phyloP scores from a whole-genome alignment of 139 green algal genomes.

The Coccomyxa sp. region DNA sequence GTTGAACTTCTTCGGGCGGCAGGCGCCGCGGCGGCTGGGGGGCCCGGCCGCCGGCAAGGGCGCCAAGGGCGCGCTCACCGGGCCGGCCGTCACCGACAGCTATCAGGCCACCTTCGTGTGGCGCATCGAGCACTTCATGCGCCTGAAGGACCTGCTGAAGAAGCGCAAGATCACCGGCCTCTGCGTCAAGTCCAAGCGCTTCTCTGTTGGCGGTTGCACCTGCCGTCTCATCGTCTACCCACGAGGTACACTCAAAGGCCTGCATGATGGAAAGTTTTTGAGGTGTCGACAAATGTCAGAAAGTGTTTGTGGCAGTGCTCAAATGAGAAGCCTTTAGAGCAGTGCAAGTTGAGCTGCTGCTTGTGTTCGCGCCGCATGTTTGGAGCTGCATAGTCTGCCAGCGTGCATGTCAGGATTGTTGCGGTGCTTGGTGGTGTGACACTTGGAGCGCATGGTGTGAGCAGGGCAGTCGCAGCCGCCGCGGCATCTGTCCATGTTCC shows the following conservation, averaged over 20 bases:
- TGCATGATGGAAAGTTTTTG: background rate
- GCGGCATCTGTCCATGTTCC: constrained; percentile 66
- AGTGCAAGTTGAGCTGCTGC: background rate
- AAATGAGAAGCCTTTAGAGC: too few species aligned
- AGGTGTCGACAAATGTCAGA: background rate
- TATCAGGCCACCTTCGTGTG: constrained; percentile 59
- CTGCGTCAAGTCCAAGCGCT: constrained; percentile 66
- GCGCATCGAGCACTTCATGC: constrained; percentile 72
- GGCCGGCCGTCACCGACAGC: background rate
- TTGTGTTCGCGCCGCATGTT: background rate
- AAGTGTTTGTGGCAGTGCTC: background rate
- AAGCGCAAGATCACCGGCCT: constrained; percentile 78
- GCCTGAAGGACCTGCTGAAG: constrained; percentile 75
- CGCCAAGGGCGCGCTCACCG: background rate
- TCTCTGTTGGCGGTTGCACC: constrained; percentile 54
- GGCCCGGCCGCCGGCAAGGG: too few species aligned
- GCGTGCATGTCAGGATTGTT: too few species aligned
- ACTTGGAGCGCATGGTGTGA: background rate
- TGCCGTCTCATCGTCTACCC: constrained; percentile 71
- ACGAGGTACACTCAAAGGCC: constrained; percentile 26
- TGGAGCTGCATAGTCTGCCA: background rate
- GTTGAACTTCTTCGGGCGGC: background rate
- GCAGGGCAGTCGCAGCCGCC: constrained; percentile 56
- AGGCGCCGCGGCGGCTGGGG: background rate
- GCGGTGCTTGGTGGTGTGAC: too few species aligned